Percentiles rank a stretch among this genome's conserved stretches.
Conservation (phyloP, 1,139 yeast species). For the Scheffersomyces stambukii region DNA sequence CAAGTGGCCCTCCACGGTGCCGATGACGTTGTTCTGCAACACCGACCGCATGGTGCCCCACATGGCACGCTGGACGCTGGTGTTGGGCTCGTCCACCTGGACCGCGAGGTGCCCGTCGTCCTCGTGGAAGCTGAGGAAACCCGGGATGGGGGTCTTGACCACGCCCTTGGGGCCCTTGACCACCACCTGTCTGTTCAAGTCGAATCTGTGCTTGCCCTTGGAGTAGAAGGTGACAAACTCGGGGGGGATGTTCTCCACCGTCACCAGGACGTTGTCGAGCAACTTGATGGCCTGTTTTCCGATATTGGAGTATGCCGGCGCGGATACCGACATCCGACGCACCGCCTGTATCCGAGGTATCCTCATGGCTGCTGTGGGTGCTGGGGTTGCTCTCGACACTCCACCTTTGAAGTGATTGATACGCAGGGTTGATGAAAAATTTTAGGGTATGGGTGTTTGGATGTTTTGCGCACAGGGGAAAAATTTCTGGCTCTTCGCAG, state of each 20-base stretch:
- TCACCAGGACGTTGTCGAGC: conserved; percentile 27
- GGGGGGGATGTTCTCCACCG: conserved; percentile 33
- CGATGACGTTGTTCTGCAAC: conserved; percentile 72
- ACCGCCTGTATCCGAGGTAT: conserved; percentile 3
- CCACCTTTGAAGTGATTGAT: too few species aligned
- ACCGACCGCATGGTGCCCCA: conserved; percentile 94
- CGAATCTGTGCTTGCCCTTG: conserved; percentile 61
- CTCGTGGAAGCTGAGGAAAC: conserved; percentile 51
- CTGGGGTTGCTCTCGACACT: too few species aligned
- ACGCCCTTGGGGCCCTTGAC: conserved; percentile 81
- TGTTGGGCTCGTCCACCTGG: conserved; percentile 50
- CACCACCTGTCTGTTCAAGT: conserved; percentile 58
- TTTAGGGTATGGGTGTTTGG: too few species aligned
- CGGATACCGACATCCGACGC: conserved; percentile 25
- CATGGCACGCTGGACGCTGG: conserved; percentile 74
- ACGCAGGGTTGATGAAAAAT: neutral
- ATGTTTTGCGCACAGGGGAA: too few species aligned
- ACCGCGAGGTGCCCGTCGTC: conserved; percentile 44
- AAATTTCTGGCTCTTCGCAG: too few species aligned
- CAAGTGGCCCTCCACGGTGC: conserved; percentile 90
- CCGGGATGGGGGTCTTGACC: conserved; percentile 63
- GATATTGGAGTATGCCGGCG: conserved; percentile 28
- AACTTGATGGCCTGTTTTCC: conserved; percentile 40
- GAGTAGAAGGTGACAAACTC: conserved; percentile 56
- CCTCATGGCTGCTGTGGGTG: neutral